Evolutionary conservation across 345 rosid genomes (phyloP).

Genomic region (Salix suchowensis): DNA sequence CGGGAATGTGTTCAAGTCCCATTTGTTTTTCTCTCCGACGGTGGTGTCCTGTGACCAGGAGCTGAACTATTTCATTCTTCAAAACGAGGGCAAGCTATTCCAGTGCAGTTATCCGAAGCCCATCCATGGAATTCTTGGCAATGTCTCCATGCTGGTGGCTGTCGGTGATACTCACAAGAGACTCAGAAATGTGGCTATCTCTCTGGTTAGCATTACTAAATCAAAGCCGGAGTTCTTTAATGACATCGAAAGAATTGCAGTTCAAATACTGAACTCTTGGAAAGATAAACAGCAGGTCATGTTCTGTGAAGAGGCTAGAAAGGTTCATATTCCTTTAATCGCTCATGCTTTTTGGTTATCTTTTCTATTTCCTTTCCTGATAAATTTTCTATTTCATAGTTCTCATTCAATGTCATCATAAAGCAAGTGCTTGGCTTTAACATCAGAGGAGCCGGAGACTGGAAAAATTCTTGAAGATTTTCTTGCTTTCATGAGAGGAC

Average conservation of each 20-base stretch:
- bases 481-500: conserved; percentile 51
- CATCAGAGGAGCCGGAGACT: conserved; percentile 40
- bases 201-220: conserved; percentile 37
- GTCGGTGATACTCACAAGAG: conserved; percentile 57
- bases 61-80: conserved; percentile 22
- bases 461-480: conserved; percentile 45
- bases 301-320: conserved; percentile 48
- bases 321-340: conserved; percentile 16
- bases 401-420: conserved; percentile 60
- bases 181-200: conserved; percentile 39
- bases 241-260: conserved; percentile 35
- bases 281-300: conserved; percentile 31
- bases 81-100: conserved; percentile 24
- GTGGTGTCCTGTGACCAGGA: conserved; percentile 22
- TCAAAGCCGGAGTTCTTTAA: conserved; percentile 44
- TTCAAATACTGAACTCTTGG: conserved; percentile 38
- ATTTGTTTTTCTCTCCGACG: conserved; percentile 23
- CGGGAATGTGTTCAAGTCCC: conserved; percentile 25
- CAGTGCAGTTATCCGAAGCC: conserved; percentile 31
- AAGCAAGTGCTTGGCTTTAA: conserved; percentile 55
- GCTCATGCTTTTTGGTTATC: background rate
- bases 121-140: conserved; percentile 55
- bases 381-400: conserved; percentile 23
- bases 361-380: background rate
- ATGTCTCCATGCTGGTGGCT: conserved; percentile 55